Percentiles rank a stretch among this genome's conserved stretches.
These are phyloP conservation scores for Malus sieversii DNA, from an alignment of 306 rosid genomes.

Conservation along the genomic window DNA sequence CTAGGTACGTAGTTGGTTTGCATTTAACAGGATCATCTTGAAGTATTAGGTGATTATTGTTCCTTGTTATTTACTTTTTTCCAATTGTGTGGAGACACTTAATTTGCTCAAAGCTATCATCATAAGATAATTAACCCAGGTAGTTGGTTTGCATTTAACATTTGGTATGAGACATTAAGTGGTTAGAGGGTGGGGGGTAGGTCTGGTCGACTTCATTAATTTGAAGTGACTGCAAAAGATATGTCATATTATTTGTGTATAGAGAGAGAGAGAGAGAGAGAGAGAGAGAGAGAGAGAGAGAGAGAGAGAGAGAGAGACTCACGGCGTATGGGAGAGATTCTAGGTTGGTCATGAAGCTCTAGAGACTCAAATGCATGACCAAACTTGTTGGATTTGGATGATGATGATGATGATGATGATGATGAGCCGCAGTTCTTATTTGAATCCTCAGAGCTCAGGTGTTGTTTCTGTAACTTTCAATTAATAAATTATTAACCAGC, in stretches of 20 bases:
- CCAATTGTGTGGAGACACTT: neutral
- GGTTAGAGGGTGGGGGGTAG: too few species aligned
- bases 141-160: neutral
- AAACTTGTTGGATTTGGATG: conserved; percentile 56
- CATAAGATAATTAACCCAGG: neutral
- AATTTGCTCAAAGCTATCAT: neutral
- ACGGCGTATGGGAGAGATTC: conserved; percentile 86
- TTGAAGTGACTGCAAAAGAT: neutral
- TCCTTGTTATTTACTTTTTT: neutral
- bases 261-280: too few species aligned
- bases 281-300: neutral
- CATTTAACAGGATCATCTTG: neutral
- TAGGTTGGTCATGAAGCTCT: conserved; percentile 54
- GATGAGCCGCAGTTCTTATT: conserved; percentile 54
- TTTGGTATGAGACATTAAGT: neutral
- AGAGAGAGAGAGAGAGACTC: conserved; percentile 25
- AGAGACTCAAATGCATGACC: conserved; percentile 36
- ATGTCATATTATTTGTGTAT: neutral
- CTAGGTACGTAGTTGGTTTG: too few species aligned
- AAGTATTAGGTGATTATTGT: neutral
- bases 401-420: conserved; percentile 41
- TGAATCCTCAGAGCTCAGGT: conserved; percentile 45
- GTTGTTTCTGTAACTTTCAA: conserved; percentile 35
- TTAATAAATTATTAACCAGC: neutral
- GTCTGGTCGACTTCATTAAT: neutral